Percentiles rank a stretch among this genome's conserved stretches.
Conservation (phyloP, 768 basidiomycete species). For the Tricholomella constricta region DNA sequence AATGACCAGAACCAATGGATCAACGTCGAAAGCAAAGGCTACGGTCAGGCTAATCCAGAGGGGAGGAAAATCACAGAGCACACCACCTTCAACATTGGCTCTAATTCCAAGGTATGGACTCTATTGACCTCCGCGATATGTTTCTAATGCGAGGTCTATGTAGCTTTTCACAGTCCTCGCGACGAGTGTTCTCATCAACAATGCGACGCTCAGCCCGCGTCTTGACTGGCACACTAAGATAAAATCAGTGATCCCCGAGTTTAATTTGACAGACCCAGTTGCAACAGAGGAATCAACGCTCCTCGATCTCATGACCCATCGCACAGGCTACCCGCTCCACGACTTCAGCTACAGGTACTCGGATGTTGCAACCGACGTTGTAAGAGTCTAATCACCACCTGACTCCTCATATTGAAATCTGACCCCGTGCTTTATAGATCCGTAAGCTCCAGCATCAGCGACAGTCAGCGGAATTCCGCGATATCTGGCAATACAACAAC, state of each 20-base stretch:
- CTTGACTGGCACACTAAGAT: constrained; percentile 27
- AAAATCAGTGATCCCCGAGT: constrained; percentile 23
- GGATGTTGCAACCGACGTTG: constrained; percentile 8
- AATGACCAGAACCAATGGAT: constrained; percentile 25
- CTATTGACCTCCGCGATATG: neutral
- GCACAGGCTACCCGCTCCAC: constrained; percentile 21
- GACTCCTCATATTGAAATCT: too few species aligned
- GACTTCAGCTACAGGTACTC: constrained; percentile 13
- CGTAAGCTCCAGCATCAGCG: constrained; percentile 23
- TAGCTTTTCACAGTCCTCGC: constrained; percentile 27
- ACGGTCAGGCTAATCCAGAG: constrained; percentile 8
- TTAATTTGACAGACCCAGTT: constrained; percentile 24
- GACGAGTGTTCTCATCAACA: constrained; percentile 28
- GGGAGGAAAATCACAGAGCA: constrained; percentile 14
- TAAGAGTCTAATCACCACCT: neutral
- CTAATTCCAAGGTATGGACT: constrained; percentile 5
- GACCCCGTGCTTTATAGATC: constrained; percentile 7
- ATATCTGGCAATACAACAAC: constrained; percentile 29
- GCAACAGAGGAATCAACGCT: constrained; percentile 19
- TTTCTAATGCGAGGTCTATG: constrained; percentile 15
- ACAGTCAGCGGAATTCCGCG: constrained; percentile 31
- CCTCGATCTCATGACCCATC: constrained; percentile 23
- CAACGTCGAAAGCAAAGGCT: constrained; percentile 3
- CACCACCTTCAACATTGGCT: constrained; percentile 8
- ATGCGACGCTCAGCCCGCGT: constrained; percentile 20